These are phyloP conservation scores for Candida wancherniae DNA, from an alignment of 805 yeast genomes.

Conservation along the genomic window DNA sequence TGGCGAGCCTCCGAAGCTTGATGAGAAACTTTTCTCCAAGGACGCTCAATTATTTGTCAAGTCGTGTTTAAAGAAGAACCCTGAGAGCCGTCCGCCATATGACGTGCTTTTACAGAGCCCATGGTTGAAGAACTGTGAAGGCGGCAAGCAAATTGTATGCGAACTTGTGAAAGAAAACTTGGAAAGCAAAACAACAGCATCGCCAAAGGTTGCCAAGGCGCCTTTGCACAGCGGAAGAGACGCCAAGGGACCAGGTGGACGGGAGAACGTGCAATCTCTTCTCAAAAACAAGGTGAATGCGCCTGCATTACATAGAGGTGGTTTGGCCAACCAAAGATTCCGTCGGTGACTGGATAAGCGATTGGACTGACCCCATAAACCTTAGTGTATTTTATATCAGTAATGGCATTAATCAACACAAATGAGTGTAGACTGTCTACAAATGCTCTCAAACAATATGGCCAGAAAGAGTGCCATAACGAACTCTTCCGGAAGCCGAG, in stretches of 20 bases:
- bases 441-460: no score
- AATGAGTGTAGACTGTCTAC: no score
- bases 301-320: slow-evolving; percentile 43
- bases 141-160: slow-evolving; percentile 27
- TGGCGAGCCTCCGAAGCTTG: slow-evolving; percentile 27
- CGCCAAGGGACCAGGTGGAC: slow-evolving; percentile 10
- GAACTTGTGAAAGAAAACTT: slow-evolving; percentile 23
- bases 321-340: slow-evolving; percentile 21
- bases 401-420: no score
- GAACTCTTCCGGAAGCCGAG: no score
- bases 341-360: slow-evolving; percentile 13
- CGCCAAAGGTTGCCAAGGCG: slow-evolving; percentile 14
- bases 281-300: slow-evolving; percentile 39
- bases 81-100: slow-evolving; percentile 78
- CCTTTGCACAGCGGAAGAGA: slow-evolving; percentile 11
- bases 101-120: slow-evolving; percentile 71
- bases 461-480: no score
- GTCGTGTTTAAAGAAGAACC: slow-evolving; percentile 72
- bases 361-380: no score
- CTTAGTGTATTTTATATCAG: no score
- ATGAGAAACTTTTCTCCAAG: slow-evolving; percentile 43
- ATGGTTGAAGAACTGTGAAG: slow-evolving; percentile 62
- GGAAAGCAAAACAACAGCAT: slow-evolving; percentile 7
- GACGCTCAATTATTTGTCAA: slow-evolving; percentile 80
- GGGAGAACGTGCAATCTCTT: slow-evolving; percentile 36